Percentiles rank a stretch among this genome's conserved stretches.
Conservation (phyloP, 2,329 filamentous ascomycete species). For the Calonectria pauciramosa region DNA sequence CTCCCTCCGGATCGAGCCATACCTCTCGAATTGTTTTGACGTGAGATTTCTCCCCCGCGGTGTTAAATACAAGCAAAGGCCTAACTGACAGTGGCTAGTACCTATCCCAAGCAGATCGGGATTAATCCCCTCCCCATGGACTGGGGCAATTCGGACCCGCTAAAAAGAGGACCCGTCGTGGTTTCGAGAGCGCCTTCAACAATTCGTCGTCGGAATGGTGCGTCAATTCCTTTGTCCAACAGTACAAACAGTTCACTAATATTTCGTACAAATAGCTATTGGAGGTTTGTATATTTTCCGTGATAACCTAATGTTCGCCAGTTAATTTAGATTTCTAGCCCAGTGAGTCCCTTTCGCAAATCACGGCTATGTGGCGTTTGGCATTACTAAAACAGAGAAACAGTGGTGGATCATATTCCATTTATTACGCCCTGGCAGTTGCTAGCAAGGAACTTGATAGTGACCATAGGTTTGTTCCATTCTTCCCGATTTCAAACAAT, state of each 20-base stretch:
- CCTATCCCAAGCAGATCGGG: slow-evolving; percentile 93
- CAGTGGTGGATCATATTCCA: slow-evolving; percentile 90
- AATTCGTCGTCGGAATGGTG: slow-evolving; percentile 85
- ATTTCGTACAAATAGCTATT: slow-evolving; percentile 58
- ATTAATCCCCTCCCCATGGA: slow-evolving; percentile 91
- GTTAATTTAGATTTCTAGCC: slow-evolving; percentile 48
- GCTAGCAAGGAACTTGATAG: slow-evolving; percentile 89
- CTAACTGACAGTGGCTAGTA: slow-evolving; percentile 58
- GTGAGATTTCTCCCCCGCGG: slow-evolving; percentile 50
- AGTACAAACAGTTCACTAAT: slow-evolving; percentile 29
- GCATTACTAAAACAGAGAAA: slow-evolving; percentile 25
- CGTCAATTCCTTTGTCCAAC: slow-evolving; percentile 45
- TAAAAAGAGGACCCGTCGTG: slow-evolving; percentile 86
- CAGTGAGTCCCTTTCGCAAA: slow-evolving; percentile 42
- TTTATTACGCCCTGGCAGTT: slow-evolving; percentile 94
- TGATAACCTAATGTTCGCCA: slow-evolving; percentile 26
- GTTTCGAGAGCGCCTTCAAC: slow-evolving; percentile 83
- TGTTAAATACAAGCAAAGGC: slow-evolving; percentile 13
- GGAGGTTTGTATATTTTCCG: slow-evolving; percentile 61
- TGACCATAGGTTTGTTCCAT: slow-evolving; percentile 75
- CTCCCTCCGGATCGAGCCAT: slow-evolving; percentile 50
- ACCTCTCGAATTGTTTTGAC: slow-evolving; percentile 70
- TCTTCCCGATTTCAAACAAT: not conserved
- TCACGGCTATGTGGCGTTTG: not conserved
- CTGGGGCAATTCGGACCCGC: slow-evolving; percentile 86